These are phyloP conservation scores for Euphorbia celastroides DNA, from an alignment of 441 rosid genomes.

Conservation along the genomic window DNA sequence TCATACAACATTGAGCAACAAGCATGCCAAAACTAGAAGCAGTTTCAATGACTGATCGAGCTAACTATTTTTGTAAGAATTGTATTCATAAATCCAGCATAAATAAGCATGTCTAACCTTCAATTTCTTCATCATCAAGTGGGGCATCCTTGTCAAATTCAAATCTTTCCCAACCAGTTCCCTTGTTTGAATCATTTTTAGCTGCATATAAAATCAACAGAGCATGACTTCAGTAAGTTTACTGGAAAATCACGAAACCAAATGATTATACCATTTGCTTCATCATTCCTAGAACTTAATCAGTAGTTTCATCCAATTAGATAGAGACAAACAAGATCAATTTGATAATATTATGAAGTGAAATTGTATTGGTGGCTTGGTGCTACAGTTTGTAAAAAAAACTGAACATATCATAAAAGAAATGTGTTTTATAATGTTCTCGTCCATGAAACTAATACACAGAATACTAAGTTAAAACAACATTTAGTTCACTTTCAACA, in stretches of 20 bases:
- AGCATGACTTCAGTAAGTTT: neutral
- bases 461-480: neutral
- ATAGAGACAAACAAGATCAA: neutral
- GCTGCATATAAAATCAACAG: constrained; percentile 39
- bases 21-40: neutral
- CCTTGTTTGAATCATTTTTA: constrained; percentile 59
- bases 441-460: neutral
- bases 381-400: neutral
- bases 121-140: constrained; percentile 81
- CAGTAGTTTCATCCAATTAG: constrained; percentile 1
- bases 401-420: neutral
- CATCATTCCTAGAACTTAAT: neutral
- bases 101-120: constrained; percentile 39
- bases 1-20: neutral
- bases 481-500: neutral
- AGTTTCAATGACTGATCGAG: no score
- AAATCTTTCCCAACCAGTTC: constrained; percentile 80
- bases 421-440: neutral
- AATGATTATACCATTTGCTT: neutral
- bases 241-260: neutral
- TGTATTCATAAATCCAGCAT: neutral
- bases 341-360: neutral
- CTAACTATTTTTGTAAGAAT: neutral
- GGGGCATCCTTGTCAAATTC: constrained; percentile 87
- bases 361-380: neutral